Conservation (phyloP, 306 rosid species). For the Dicorynia guianensis region DNA sequence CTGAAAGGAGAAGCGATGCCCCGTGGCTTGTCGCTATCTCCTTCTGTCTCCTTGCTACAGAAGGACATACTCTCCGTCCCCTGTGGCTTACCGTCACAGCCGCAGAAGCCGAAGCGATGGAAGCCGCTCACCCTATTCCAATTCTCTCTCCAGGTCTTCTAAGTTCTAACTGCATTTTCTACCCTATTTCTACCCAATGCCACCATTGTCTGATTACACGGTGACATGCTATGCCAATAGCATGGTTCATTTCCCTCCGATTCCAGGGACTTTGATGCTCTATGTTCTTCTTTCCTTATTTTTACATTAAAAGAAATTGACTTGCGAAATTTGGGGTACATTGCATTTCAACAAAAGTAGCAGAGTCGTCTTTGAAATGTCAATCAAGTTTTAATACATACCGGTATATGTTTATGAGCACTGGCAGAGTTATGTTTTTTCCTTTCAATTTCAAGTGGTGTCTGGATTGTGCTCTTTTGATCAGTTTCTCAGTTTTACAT, state of each 20-base stretch:
- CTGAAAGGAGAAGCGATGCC: conserved; percentile 37
- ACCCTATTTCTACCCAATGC: too few relatives aligned
- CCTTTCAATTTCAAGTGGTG: not conserved
- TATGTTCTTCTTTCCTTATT: too few relatives aligned
- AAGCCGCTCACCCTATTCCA: conserved; percentile 54
- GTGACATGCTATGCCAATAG: too few relatives aligned
- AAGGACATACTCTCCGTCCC: conserved; percentile 38
- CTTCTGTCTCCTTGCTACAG: conserved; percentile 53
- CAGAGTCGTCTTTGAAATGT: not conserved
- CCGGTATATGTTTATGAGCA: too few relatives aligned
- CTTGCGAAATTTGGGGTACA: too few relatives aligned
- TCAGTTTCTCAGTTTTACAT: not conserved
- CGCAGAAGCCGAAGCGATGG: conserved; percentile 57
- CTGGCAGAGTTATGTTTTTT: not conserved
- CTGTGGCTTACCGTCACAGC: conserved; percentile 37
- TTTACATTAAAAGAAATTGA: too few relatives aligned
- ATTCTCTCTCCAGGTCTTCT: conserved; percentile 40
- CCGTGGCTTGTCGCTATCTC: conserved; percentile 53
- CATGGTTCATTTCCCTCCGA: too few relatives aligned
- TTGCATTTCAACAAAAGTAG: too few relatives aligned
- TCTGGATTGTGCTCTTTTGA: not conserved
- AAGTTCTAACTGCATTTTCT: not conserved
- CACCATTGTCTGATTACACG: too few relatives aligned
- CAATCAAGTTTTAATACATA: too few relatives aligned
- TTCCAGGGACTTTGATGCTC: too few relatives aligned